A percentile compares a stretch with the other conserved stretches of the same genome.
These are phyloP conservation scores for Thamnidium elegans DNA, from an alignment of 192 early-diverging fungal species.

Conservation along the genomic window DNA sequence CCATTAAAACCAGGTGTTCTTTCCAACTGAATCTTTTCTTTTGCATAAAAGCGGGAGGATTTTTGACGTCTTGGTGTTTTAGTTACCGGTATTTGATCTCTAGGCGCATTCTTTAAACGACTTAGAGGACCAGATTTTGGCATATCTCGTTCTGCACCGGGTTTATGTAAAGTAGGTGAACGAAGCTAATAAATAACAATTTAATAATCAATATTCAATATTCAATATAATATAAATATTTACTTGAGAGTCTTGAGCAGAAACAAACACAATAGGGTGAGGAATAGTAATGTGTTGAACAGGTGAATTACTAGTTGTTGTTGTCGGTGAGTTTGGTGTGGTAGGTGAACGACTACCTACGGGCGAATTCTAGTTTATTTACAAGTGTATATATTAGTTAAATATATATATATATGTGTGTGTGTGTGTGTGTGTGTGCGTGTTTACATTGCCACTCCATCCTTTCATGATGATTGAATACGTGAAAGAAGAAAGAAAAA, in stretches of 20 bases:
- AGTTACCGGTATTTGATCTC: slow-evolving; percentile 72
- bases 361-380: neutral
- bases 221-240: neutral
- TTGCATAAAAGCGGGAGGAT: slow-evolving; percentile 84
- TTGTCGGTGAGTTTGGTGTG: slow-evolving; percentile 1
- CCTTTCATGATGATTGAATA: slow-evolving; percentile 26
- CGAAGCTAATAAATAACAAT: neutral
- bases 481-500: neutral
- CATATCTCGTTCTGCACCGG: slow-evolving; percentile 15
- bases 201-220: neutral
- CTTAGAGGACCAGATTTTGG: slow-evolving; percentile 39
- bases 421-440: neutral
- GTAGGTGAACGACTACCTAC: too few relatives aligned
- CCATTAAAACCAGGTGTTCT: slow-evolving; percentile 73
- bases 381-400: neutral
- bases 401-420: neutral
- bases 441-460: slow-evolving; percentile 28
- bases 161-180: slow-evolving; percentile 16
- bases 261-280: neutral
- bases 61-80: slow-evolving; percentile 79
- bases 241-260: slow-evolving; percentile 4
- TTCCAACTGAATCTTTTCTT: slow-evolving; percentile 79
- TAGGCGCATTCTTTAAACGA: slow-evolving; percentile 54
- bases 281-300: neutral
- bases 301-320: neutral